These are phyloP conservation scores for Populus nigra DNA, from an alignment of 345 rosid genomes.

Conservation along the genomic window DNA sequence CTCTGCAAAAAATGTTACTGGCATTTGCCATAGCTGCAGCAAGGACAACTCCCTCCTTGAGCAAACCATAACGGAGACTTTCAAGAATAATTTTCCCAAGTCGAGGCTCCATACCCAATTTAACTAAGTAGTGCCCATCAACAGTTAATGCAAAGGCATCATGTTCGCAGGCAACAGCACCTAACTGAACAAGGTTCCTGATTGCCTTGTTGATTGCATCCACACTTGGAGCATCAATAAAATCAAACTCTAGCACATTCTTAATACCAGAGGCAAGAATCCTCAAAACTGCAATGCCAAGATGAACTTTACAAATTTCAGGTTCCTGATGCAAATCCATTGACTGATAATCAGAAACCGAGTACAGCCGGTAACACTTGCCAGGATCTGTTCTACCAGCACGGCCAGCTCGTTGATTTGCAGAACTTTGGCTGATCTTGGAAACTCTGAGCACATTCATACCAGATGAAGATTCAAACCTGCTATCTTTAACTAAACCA, in stretches of 20 bases:
- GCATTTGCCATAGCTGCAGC: conserved; percentile 91
- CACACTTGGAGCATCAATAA: conserved; percentile 79
- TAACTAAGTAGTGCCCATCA: conserved; percentile 61
- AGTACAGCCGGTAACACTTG: conserved; percentile 74
- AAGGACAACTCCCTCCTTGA: conserved; percentile 83
- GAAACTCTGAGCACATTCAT: conserved; percentile 81
- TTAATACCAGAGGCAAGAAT: conserved; percentile 72
- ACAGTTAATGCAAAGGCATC: conserved; percentile 54
- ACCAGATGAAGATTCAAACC: conserved; percentile 69
- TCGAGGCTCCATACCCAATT: conserved; percentile 86
- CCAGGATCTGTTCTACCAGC: conserved; percentile 96
- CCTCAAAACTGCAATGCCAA: conserved; percentile 81
- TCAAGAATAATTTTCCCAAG: conserved; percentile 77
- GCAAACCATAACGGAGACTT: conserved; percentile 50
- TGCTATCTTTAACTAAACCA: conserved; percentile 80
- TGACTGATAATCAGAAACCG: conserved; percentile 45
- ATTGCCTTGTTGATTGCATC: conserved; percentile 68
- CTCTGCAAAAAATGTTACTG: conserved; percentile 85
- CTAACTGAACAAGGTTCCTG: conserved; percentile 72
- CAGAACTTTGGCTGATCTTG: conserved; percentile 76
- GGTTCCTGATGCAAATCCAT: conserved; percentile 74
- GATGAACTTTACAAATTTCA: conserved; percentile 87
- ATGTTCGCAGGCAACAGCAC: conserved; percentile 51
- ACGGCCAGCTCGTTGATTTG: conserved; percentile 91
- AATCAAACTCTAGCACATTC: conserved; percentile 61